These are phyloP conservation scores for Actinomortierella ambigua DNA, from an alignment of 371 early-diverging fungal genomes.

Conservation along the genomic window DNA sequence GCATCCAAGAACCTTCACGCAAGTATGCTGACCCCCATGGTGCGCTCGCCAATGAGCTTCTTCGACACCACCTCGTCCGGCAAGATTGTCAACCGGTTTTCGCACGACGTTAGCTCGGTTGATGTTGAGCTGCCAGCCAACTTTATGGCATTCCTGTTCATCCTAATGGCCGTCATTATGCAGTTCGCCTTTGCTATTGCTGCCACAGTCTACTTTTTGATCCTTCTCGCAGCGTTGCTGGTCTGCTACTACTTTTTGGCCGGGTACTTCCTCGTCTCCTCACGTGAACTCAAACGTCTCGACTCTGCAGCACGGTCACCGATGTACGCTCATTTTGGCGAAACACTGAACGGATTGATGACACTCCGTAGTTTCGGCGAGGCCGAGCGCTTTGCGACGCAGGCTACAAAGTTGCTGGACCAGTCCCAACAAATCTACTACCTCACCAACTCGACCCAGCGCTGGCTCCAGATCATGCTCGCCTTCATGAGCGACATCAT, in stretches of 20 bases:
- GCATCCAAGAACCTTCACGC: conserved; percentile 48
- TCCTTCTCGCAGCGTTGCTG: conserved; percentile 6
- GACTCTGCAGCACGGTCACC: conserved; percentile 57
- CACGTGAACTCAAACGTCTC: conserved; percentile 57
- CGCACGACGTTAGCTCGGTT: conserved; percentile 78
- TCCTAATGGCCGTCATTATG: not conserved
- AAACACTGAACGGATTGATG: conserved; percentile 55
- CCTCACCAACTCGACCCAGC: conserved; percentile 9
- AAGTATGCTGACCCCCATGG: conserved; percentile 49
- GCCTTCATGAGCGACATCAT: conserved; percentile 10
- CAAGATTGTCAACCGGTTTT: conserved; percentile 81
- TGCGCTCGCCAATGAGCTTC: conserved; percentile 67
- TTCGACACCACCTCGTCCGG: conserved; percentile 81
- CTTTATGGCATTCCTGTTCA: conserved; percentile 5
- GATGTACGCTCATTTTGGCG: conserved; percentile 54
- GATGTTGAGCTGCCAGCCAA: conserved; percentile 49
- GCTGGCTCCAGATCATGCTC: conserved; percentile 15
- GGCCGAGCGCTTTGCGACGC: conserved; percentile 8
- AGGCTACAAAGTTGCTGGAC: conserved; percentile 13
- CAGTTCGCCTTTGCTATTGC: conserved; percentile 8
- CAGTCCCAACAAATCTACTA: conserved; percentile 8
- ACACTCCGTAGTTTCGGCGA: conserved; percentile 62
- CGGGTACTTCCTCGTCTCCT: conserved; percentile 54
- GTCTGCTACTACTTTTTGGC: conserved; percentile 43
- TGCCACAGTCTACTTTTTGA: conserved; percentile 11